Base-by-base conservation (phyloP, 305 asterid genomes). In the Fraxinus paxiana region DNA sequence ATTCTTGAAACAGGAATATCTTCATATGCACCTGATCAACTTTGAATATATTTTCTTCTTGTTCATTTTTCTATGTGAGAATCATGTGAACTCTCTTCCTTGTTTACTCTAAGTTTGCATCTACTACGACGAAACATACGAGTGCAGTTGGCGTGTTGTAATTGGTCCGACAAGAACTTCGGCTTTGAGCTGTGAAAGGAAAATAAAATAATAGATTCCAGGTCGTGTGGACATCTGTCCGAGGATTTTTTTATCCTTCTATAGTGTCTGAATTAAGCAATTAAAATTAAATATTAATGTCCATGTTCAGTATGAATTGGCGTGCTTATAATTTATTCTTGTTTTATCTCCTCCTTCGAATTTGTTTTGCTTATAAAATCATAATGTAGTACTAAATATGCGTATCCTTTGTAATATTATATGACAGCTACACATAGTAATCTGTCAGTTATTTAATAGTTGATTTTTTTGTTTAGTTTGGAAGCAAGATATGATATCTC, bases 281-380 rank as follows among this genome's bases (percentile, higher is more conserved):
- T 26, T 26, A 26, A 26, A 26, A 26, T 43, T 43, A 43, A 13
- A 43, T 12, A 43, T 12, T 43, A 13, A 43, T 12, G 54, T 12
- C 54, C 54, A 43, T 43, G 54, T 43, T 79, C 82, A 85, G 83
- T 65, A 51, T 48, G 73, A 38, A 73, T 80, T 38, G 77, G 84
- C 76, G 43, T 86, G 33, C 84, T 73, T 43, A 41, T 84, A 85
- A 69, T 85, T 84, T 81, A 84, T 86, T 73, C 81, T 80, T 71
- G 65, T 35, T 77, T 82, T 65, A 83, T 78, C 87, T 80, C 86
- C 89, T 84, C 88, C 83, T 87, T 86, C 85, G 87, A 86, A 85
- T 80, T 83, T 84, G 54, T 83, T 83, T 77, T 12, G 54, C 54
- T 51, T 12, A 12, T 43, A 43, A 43, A 43, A 43, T 43, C 54